Percentiles rank a stretch among this genome's conserved stretches.
These are phyloP conservation scores for Diversispora epigaea DNA, from an alignment of 192 early-diverging fungal genomes.

Conservation along the genomic window DNA sequence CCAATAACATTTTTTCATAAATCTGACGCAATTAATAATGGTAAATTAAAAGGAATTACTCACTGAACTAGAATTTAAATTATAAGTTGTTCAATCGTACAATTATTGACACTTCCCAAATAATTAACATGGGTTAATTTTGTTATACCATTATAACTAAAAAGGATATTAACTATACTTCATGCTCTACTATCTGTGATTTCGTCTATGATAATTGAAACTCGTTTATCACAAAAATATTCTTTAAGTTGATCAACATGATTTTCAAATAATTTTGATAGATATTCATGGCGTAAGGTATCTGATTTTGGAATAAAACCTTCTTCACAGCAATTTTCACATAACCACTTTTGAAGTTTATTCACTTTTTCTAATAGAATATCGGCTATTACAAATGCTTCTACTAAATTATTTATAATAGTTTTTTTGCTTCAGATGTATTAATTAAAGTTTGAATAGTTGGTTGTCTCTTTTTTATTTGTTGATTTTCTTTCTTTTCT, in stretches of 20 bases:
- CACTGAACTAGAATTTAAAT: conserved; percentile 11
- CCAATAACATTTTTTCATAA: background rate
- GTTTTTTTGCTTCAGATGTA: too few species aligned
- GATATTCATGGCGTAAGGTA: too few species aligned
- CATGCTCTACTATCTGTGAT: background rate
- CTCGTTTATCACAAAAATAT: background rate
- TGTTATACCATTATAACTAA: background rate
- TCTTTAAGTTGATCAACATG: conserved; percentile 2
- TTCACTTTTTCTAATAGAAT: conserved; percentile 11
- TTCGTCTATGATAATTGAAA: conserved; percentile 11
- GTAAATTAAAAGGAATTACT: background rate
- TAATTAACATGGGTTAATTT: conserved; percentile 1
- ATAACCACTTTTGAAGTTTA: too few species aligned
- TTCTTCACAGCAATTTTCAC: background rate
- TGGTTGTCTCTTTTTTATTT: too few species aligned
- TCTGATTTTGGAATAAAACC: too few species aligned
- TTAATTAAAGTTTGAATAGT: too few species aligned
- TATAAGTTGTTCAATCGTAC: conserved; percentile 1
- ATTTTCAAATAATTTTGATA: conserved; percentile 1
- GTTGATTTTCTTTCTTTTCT: too few species aligned
- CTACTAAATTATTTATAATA: background rate
- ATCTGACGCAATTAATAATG: conserved; percentile 7
- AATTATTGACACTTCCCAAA: background rate
- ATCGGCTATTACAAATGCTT: background rate
- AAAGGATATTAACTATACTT: conserved; percentile 10